Base-by-base conservation (phyloP, 2,329 filamentous ascomycete genomes). In the Emericellopsis atlantica region DNA sequence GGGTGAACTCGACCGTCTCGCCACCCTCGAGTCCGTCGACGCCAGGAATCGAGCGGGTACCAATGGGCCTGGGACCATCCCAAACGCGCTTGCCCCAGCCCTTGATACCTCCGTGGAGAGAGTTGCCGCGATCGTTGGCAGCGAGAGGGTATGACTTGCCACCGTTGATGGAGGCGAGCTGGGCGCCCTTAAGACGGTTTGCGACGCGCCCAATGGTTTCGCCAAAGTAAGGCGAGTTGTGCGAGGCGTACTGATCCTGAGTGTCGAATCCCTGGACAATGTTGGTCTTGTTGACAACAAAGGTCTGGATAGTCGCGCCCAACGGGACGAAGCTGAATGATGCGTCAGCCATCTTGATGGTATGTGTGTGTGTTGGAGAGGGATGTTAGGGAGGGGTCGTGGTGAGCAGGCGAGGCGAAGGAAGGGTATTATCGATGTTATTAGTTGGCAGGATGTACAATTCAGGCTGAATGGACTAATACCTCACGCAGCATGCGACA, bases 181-280 rank as follows among this genome's bases (percentile, higher is more conserved):
- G 70, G 22, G 80, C 87, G 53, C 72, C 68, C 43, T 76, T 74
- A 56, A 95, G 78, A 43, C 90, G 81, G 66, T 96, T 96, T 45
- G 88, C 77, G 16, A 80, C 68, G 41, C 79, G 84, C 42, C 92
- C 92, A 57, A 96, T 95, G 36, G 87, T 96, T 59, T 90, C 89
- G 48, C 92, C 90, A 56, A 95, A 96, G 67, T 79, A 89, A 2
- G 85, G 79, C 10, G 62, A 66, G 64, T 92, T 90, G 68, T 89
- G 67, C 50, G 76, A 64, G 48, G 73, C 73, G 65, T 95, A 95
- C 45, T 81, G 75, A 36, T 83, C 76, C 40, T 83, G 74, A 12
- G 72, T 79, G 15, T 84, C 76, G 65, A 95, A 95, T 40, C 81
- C 80, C 50, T 92, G 84, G 18, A 95, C 89, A 49, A 98, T 92